Percentiles rank a stretch among this genome's conserved stretches.
Evolutionary conservation across 1,284 basidiomycete species (phyloP).

Genomic region (Moniliophthora roreri): DNA sequence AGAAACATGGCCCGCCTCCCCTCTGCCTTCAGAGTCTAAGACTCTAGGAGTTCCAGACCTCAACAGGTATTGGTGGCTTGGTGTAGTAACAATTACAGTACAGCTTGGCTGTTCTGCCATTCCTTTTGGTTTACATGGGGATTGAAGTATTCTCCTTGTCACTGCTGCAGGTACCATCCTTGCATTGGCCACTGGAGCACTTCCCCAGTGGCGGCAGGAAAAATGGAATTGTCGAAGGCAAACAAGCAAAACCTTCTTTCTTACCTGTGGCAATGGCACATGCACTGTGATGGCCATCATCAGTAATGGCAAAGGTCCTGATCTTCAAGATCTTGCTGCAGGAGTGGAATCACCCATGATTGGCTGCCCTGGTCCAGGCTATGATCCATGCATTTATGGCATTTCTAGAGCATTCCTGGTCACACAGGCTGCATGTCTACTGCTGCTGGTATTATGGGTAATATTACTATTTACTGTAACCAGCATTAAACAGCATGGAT

Average conservation of each 20-base stretch:
- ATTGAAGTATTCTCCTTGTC: conserved; percentile 29
- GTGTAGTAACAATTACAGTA: conserved; percentile 22
- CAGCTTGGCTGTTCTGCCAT: conserved; percentile 28
- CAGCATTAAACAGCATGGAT: conserved; percentile 17
- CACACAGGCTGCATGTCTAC: not conserved
- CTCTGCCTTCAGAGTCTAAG: conserved; percentile 12
- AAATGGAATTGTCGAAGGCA: conserved; percentile 25
- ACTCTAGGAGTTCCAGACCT: conserved; percentile 21
- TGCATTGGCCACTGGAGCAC: conserved; percentile 20
- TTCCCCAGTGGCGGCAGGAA: conserved; percentile 31
- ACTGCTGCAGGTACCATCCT: conserved; percentile 26
- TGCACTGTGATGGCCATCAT: conserved; percentile 29
- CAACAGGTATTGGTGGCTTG: conserved; percentile 29
- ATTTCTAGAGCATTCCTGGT: conserved; percentile 7
- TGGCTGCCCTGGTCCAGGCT: not conserved
- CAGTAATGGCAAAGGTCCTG: conserved; percentile 24
- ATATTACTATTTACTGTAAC: conserved; percentile 18
- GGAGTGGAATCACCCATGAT: conserved; percentile 3
- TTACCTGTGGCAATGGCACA: conserved; percentile 32
- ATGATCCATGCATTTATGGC: not conserved
- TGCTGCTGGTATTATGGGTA: conserved; percentile 19
- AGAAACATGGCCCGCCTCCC: not conserved
- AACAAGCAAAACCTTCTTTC: conserved; percentile 22
- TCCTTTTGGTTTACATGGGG: conserved; percentile 22
- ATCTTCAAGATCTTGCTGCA: conserved; percentile 31